phyloP scores from a whole-genome alignment of 1,284 basidiomycete genomes.

The Cryptococcus maquisensis region DNA sequence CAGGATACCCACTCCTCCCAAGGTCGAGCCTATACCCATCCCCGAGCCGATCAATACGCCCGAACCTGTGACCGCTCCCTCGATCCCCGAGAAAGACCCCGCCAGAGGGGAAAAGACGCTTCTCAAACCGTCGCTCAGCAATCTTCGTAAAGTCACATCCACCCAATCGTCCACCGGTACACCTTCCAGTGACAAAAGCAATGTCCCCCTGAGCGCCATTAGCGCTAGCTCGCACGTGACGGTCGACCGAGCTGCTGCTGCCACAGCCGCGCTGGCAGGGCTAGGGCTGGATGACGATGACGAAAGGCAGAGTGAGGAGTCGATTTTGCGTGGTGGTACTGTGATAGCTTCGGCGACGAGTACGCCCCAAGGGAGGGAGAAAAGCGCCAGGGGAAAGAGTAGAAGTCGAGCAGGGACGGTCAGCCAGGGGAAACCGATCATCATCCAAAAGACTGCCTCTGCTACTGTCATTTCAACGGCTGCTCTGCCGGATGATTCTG shows the following conservation, averaged over 20 bases:
- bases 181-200: too few species aligned
- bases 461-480: neutral
- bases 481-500: neutral
- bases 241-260: neutral
- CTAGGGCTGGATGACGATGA: neutral
- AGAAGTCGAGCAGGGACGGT: neutral
- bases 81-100: neutral
- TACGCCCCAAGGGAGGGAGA: neutral
- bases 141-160: neutral
- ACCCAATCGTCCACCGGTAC: neutral
- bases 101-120: neutral
- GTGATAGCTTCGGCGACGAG: neutral
- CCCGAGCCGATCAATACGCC: neutral
- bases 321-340: neutral
- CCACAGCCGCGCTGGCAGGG: neutral
- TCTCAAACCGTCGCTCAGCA: neutral
- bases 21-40: neutral
- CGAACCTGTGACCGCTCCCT: neutral
- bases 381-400: neutral
- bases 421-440: neutral
- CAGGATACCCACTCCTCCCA: neutral
- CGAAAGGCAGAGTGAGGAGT: constrained; percentile 1
- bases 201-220: too few species aligned
- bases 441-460: neutral
- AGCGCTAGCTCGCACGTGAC: neutral